These are phyloP conservation scores for Sporothrix brasiliensis DNA, from an alignment of 2,329 filamentous ascomycete genomes.

Conservation along the genomic window DNA sequence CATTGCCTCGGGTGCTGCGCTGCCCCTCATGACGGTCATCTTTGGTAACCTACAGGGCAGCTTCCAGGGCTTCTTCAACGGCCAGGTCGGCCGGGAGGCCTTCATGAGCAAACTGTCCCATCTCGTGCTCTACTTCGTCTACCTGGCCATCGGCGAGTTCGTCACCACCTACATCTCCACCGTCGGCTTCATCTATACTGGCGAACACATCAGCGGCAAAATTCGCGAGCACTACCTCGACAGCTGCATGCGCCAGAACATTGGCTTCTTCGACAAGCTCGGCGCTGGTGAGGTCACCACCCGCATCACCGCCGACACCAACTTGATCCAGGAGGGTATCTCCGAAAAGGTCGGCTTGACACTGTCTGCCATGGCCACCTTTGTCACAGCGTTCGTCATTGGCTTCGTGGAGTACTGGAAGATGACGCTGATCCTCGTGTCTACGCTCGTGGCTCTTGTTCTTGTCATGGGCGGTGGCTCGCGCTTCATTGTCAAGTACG, in stretches of 20 bases:
- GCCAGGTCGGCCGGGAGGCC: constrained; percentile 50
- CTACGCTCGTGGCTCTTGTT: constrained; percentile 79
- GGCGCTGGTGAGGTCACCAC: constrained; percentile 93
- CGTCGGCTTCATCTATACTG: constrained; percentile 85
- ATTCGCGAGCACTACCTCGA: constrained; percentile 82
- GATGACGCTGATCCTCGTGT: constrained; percentile 82
- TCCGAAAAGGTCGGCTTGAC: constrained; percentile 86
- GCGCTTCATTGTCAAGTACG: constrained; percentile 76
- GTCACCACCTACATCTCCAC: constrained; percentile 77
- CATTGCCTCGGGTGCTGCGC: constrained; percentile 66
- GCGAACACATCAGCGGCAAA: constrained; percentile 76
- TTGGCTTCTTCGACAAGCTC: constrained; percentile 89
- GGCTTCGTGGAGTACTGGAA: constrained; percentile 93
- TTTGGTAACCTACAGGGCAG: constrained; percentile 75
- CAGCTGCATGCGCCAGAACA: constrained; percentile 84
- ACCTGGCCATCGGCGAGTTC: constrained; percentile 81
- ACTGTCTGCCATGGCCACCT: constrained; percentile 75
- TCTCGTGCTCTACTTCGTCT: constrained; percentile 80
- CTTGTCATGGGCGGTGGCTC: constrained; percentile 74
- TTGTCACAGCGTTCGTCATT: constrained; percentile 86
- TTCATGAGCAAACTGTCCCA: constrained; percentile 64
- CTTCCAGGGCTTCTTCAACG: constrained; percentile 67
- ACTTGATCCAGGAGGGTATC: constrained; percentile 89
- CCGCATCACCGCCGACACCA: constrained; percentile 90
- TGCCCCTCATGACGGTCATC: constrained; percentile 79